Evolutionary conservation across 768 basidiomycete species (phyloP).

Genomic region (Serendipita indica): DNA sequence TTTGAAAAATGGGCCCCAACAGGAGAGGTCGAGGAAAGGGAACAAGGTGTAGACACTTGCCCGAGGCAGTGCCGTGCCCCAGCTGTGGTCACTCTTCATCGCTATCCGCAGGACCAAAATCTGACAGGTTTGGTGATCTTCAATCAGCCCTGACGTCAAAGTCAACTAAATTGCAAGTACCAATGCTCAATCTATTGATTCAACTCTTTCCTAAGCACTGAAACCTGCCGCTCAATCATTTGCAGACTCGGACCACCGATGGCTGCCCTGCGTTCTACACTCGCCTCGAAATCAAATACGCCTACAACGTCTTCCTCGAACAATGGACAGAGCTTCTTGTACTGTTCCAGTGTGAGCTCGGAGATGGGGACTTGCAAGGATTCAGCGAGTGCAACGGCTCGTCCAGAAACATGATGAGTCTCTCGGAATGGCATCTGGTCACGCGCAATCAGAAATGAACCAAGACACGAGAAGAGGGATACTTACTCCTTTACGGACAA

Average conservation of each 20-base stretch:
- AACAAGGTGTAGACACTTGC: too few species aligned
- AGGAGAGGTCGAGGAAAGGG: too few species aligned
- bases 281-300: conserved; percentile 91
- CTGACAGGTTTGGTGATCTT: too few species aligned
- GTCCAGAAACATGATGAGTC: conserved; percentile 95
- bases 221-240: conserved; percentile 77
- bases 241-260: conserved; percentile 81
- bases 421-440: conserved; percentile 89
- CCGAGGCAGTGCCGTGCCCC: too few species aligned
- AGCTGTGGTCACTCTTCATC: too few species aligned
- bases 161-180: conserved; percentile 8
- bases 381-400: conserved; percentile 91
- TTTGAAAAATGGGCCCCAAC: too few species aligned
- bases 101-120: too few species aligned
- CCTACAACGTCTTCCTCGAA: conserved; percentile 69
- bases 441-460: background rate
- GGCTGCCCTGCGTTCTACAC: conserved; percentile 80
- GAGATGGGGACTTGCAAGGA: conserved; percentile 64
- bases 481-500: conserved; percentile 93
- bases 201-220: conserved; percentile 51
- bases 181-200: conserved; percentile 13
- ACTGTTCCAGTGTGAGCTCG: conserved; percentile 67
- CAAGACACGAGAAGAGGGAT: background rate
- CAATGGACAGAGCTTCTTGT: conserved; percentile 52
- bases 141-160: background rate